Evolutionary conservation across 1,139 yeast species (phyloP), one percentile per base, ranked within the genome.

Genomic region (Geotrichum restrictum): DNA sequence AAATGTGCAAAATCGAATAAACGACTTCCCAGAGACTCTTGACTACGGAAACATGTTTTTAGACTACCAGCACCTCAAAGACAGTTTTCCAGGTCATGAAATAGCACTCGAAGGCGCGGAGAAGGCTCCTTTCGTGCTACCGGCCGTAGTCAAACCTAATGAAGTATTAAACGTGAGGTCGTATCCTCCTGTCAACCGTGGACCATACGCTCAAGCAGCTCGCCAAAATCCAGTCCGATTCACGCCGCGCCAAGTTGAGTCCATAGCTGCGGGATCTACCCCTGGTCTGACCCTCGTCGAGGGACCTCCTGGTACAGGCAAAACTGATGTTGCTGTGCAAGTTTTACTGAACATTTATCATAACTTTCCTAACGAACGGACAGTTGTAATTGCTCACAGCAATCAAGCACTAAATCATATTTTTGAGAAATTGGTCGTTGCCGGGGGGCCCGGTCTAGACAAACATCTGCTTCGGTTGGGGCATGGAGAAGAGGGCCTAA

Each of bases 221-320:
- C 27, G 27, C 5, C 31, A 33, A 11, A 63, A 62, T 41, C 42
- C 31, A 44, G 47, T 61, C 21, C 49, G 57, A 11, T 63, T 60
- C 49, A 63, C 69, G 1, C 41, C 53, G 5, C 36, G 52, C 1
- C 74, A 72, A 52, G 56, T 62, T 3, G 56, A 59, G 18, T 77
- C 79, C 0, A 64, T 77, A n/a, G 55, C 65, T 11, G 64, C 69
- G 43, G 69, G 74, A 1, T 55, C 68, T 11, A 38, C 39, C 8
- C 51, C 51, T 2, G 49, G 49, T 7, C 41, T 48, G 3, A 48
- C 51, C 6, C 41, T 48, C 11, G 22, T 48, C 2, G 41, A 41
- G 19, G 80, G 80, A 0, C 72, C 77, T 1, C 74, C 79, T 1
- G 80, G 80, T 1, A 71, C 80, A 0, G 82, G 81, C 1, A 77